Percentiles rank a stretch among this genome's conserved stretches.
Conservation (phyloP, 345 rosid species). For the Populus nigra region DNA sequence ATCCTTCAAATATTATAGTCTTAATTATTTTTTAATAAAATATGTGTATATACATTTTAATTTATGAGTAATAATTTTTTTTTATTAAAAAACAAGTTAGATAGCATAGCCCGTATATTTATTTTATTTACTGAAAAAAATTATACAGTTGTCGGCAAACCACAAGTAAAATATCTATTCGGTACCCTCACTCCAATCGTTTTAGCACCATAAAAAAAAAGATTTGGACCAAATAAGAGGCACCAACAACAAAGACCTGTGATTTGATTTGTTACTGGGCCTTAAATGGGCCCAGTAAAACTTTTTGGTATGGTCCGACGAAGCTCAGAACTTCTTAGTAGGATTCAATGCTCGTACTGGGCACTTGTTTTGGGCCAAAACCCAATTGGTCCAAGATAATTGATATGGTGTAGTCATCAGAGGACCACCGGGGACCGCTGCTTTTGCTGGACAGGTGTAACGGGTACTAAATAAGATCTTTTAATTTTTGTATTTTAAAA, state of each 20-base stretch:
- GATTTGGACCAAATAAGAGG: not conserved
- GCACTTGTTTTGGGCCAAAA: not conserved
- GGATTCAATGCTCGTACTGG: not conserved
- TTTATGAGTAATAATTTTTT: too few species aligned
- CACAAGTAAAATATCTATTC: too few species aligned
- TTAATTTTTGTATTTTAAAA: too few species aligned
- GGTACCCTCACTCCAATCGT: too few species aligned
- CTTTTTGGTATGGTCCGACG: not conserved
- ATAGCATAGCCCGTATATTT: too few species aligned
- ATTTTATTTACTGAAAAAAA: too few species aligned
- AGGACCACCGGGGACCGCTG: not conserved
- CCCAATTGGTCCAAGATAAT: not conserved
- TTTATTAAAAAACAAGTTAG: too few species aligned
- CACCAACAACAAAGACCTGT: not conserved
- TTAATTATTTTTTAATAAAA: too few species aligned
- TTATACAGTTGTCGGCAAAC: too few species aligned
- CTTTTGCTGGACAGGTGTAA: not conserved
- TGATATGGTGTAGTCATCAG: not conserved
- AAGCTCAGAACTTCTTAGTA: not conserved
- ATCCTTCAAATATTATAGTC: too few species aligned
- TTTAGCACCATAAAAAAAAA: too few species aligned
- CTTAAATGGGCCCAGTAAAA: not conserved
- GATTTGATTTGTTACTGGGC: not conserved
- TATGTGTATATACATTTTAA: too few species aligned
- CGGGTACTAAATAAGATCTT: not conserved